phyloP scores from a whole-genome alignment of 2,329 filamentous ascomycete species.

The Epichloe hybrida region DNA sequence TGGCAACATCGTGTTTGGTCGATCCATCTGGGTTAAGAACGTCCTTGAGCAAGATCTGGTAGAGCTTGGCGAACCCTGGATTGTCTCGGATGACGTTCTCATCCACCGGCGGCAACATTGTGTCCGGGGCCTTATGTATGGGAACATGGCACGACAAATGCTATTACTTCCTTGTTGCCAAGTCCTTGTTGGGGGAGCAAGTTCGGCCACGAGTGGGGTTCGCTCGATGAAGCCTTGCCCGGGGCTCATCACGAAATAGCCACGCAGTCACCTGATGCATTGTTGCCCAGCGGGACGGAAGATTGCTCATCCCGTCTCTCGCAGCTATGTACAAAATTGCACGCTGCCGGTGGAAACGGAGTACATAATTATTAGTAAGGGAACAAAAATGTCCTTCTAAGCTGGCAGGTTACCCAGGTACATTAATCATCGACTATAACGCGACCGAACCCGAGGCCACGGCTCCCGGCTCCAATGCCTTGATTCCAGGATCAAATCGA shows the following conservation, averaged over 20 bases:
- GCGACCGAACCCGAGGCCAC: not conserved
- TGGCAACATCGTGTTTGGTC: constrained; percentile 36
- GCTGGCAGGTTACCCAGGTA: not conserved
- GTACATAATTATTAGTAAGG: no score
- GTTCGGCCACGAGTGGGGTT: not conserved
- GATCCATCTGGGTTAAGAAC: constrained; percentile 46
- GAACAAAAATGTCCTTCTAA: not conserved
- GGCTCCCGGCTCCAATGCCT: not conserved
- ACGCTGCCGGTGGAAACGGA: no score
- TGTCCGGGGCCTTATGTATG: not conserved
- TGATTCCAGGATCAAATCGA: not conserved
- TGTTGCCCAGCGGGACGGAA: constrained; percentile 1
- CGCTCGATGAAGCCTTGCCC: not conserved
- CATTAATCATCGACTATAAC: not conserved
- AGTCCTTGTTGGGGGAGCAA: not conserved
- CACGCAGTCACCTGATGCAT: constrained; percentile 23
- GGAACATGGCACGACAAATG: not conserved
- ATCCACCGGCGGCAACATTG: constrained; percentile 47
- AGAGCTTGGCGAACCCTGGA: constrained; percentile 46
- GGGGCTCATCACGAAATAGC: constrained; percentile 15
- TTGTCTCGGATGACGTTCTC: constrained; percentile 39
- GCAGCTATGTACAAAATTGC: no score
- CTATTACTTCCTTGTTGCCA: not conserved
- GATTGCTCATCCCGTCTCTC: constrained; percentile 5
- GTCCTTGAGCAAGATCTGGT: constrained; percentile 37